phyloP scores from a whole-genome alignment of 176 grass and related monocot species.

The Hordeum vulgare region DNA sequence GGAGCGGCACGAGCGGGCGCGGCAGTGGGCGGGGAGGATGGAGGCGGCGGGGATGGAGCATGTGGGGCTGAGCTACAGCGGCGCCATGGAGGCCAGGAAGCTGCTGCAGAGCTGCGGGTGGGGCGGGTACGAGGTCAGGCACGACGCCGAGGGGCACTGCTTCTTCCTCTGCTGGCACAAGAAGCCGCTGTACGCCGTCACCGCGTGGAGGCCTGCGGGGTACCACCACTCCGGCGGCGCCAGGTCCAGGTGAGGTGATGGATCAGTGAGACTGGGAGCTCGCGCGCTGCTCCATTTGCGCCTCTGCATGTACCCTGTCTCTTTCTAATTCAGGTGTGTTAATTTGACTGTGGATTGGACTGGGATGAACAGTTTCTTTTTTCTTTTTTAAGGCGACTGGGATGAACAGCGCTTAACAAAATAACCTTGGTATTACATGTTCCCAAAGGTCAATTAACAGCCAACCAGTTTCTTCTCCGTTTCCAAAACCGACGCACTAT shows the following conservation, averaged over 20 bases:
- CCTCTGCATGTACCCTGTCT: too few species aligned
- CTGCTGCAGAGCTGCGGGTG: slow-evolving; percentile 50
- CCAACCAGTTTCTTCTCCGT: too few species aligned
- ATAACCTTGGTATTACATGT: too few species aligned
- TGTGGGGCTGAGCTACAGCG: slow-evolving; percentile 42
- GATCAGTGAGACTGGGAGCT: not conserved
- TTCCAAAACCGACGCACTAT: too few species aligned
- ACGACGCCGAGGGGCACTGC: slow-evolving; percentile 26
- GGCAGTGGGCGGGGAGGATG: slow-evolving; percentile 37
- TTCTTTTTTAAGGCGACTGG: too few species aligned
- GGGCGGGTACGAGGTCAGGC: slow-evolving; percentile 37
- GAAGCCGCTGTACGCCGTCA: slow-evolving; percentile 44
- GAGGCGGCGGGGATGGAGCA: slow-evolving; percentile 31
- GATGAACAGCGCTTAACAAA: too few species aligned
- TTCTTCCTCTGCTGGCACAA: slow-evolving; percentile 56
- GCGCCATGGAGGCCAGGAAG: slow-evolving; percentile 42
- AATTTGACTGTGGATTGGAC: too few species aligned
- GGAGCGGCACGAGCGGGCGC: slow-evolving; percentile 39
- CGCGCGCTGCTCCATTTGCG: too few species aligned
- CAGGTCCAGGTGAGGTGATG: not conserved
- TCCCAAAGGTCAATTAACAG: fast-evolving
- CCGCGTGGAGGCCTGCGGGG: slow-evolving; percentile 28
- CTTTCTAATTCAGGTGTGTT: too few species aligned
- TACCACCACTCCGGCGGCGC: not conserved
- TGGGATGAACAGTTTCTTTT: too few species aligned